These are phyloP conservation scores for Flaveria linearis DNA, from an alignment of 129 eudicot genomes.

Conservation along the genomic window DNA sequence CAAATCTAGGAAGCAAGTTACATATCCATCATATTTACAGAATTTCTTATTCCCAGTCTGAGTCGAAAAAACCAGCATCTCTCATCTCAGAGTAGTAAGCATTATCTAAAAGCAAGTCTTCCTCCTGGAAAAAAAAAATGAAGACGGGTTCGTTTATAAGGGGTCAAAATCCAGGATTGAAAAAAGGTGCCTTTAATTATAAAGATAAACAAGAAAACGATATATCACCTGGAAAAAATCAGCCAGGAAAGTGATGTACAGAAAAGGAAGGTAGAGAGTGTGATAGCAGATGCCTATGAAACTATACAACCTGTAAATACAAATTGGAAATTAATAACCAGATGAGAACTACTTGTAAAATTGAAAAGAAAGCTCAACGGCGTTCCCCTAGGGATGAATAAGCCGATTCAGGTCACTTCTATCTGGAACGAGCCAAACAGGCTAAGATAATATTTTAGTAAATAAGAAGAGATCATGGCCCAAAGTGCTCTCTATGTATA, in stretches of 20 bases:
- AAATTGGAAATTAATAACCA: not conserved
- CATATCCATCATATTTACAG: constrained; percentile 28
- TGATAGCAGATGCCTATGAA: constrained; percentile 57
- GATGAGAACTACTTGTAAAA: not conserved
- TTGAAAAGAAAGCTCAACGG: not conserved
- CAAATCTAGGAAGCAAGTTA: not conserved
- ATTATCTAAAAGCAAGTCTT: constrained; percentile 72
- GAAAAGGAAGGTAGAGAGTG: constrained; percentile 74
- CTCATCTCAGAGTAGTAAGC: constrained; percentile 86
- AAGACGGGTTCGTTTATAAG: not conserved
- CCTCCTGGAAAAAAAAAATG: constrained; percentile 48
- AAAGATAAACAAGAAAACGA: not conserved
- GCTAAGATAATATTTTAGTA: not conserved
- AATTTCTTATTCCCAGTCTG: constrained; percentile 59
- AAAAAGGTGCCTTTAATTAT: not conserved
- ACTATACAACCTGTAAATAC: constrained; percentile 63
- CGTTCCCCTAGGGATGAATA: not conserved
- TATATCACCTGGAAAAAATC: constrained; percentile 76
- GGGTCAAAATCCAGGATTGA: not conserved
- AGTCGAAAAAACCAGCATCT: constrained; percentile 87
- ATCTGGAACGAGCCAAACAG: not conserved
- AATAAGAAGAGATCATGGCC: not conserved
- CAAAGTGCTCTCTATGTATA: not conserved
- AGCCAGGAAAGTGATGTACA: constrained; percentile 64
- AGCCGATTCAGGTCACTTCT: not conserved